A percentile compares a stretch with the other conserved stretches of the same genome.
Conservation (phyloP, 73 alveolate species). For the Uronychia setigera region DNA sequence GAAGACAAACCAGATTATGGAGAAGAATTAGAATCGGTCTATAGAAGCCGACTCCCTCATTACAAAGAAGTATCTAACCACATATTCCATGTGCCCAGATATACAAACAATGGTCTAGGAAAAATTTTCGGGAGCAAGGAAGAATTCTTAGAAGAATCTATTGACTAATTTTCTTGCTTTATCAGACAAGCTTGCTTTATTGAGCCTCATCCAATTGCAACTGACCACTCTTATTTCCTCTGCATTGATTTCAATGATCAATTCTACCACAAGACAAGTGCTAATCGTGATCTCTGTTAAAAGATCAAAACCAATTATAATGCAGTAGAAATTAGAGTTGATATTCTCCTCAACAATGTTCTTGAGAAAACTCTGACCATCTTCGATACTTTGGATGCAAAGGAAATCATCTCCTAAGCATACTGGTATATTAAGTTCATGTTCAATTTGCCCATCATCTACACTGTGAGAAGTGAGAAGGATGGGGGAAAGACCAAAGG, state of each 20-base stretch:
- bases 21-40: background rate
- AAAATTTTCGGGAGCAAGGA: background rate
- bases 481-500: slow-evolving; percentile 9
- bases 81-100: background rate
- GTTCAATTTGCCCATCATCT: slow-evolving; percentile 6
- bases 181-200: background rate
- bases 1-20: background rate
- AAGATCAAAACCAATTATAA: background rate
- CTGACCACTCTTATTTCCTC: background rate
- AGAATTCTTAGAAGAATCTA: background rate
- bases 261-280: background rate
- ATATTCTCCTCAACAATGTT: slow-evolving; percentile 12
- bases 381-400: background rate
- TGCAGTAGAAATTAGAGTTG: slow-evolving; percentile 24
- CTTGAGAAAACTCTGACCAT: background rate
- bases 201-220: background rate
- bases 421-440: background rate
- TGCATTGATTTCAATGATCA: background rate
- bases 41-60: background rate
- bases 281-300: background rate
- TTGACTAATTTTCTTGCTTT: background rate
- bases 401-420: background rate
- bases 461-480: slow-evolving; percentile 3
- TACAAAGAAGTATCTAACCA: background rate
- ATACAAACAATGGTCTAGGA: background rate